A percentile compares a stretch with the other conserved stretches of the same genome.
Conservation (phyloP, 2,329 filamentous ascomycete genomes). For the Fusarium buxicola region DNA sequence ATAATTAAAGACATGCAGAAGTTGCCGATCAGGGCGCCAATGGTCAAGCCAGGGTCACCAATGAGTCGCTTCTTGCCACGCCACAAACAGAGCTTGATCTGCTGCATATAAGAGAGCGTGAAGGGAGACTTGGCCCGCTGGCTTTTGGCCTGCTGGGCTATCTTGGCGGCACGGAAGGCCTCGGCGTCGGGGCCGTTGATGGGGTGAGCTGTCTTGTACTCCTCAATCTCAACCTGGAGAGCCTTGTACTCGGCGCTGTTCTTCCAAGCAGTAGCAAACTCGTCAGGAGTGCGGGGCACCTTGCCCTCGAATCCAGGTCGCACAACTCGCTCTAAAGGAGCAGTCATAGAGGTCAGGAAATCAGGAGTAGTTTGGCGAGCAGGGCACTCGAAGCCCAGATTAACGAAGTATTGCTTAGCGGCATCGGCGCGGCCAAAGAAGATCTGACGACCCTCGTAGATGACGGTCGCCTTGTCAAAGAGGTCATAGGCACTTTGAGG, state of each 20-base stretch:
- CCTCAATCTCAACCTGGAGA: conserved; percentile 66
- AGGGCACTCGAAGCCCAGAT: conserved; percentile 75
- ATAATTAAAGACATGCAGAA: conserved; percentile 82
- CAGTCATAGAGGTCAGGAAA: conserved; percentile 78
- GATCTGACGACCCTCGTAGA: conserved; percentile 72
- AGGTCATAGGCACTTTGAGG: conserved; percentile 72
- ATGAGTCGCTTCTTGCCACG: conserved; percentile 82
- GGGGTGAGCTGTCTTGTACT: conserved; percentile 65
- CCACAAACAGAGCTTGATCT: conserved; percentile 82
- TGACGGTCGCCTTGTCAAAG: conserved; percentile 69
- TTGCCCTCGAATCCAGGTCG: conserved; percentile 67
- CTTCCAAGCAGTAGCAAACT: conserved; percentile 70
- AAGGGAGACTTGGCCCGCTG: conserved; percentile 80
- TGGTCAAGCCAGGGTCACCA: conserved; percentile 80
- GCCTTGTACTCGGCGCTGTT: conserved; percentile 63
- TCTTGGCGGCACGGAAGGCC: conserved; percentile 66
- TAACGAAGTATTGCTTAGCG: conserved; percentile 73
- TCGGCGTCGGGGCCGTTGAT: conserved; percentile 67
- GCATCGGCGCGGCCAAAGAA: conserved; percentile 70
- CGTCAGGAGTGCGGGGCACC: conserved; percentile 69
- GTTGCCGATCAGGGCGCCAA: conserved; percentile 78
- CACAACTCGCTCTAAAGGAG: conserved; percentile 65
- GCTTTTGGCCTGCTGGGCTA: conserved; percentile 65
- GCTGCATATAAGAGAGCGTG: conserved; percentile 81
- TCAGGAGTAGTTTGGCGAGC: conserved; percentile 76